These are phyloP conservation scores for Toxicodendron radicans DNA, from an alignment of 345 rosid species.

Conservation along the genomic window DNA sequence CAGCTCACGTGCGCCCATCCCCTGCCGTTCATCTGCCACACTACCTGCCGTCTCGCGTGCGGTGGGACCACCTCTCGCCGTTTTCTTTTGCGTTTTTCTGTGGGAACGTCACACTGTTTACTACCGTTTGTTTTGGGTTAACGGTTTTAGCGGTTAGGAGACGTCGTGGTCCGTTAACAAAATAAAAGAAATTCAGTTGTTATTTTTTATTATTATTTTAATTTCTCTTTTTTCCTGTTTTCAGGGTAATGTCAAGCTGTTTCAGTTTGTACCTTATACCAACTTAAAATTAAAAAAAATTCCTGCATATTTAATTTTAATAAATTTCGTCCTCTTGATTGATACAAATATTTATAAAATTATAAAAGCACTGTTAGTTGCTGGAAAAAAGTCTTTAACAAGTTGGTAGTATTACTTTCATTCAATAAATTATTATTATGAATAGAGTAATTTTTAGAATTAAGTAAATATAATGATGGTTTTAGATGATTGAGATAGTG, in stretches of 20 bases:
- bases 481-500: too few relatives aligned
- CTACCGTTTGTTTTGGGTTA: slow-evolving; percentile 1
- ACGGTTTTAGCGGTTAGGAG: slow-evolving; percentile 15
- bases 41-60: slow-evolving; percentile 41
- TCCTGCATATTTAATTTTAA: too few relatives aligned
- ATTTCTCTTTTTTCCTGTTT: not conserved
- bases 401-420: too few relatives aligned
- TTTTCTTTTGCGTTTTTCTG: not conserved
- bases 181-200: not conserved
- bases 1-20: slow-evolving; percentile 50
- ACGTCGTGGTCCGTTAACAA: not conserved
- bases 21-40: slow-evolving; percentile 44
- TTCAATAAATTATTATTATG: too few relatives aligned
- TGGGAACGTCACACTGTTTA: slow-evolving; percentile 1
- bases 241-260: not conserved
- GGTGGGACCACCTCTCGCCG: slow-evolving; percentile 25
- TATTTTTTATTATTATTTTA: not conserved
- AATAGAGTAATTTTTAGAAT: too few relatives aligned
- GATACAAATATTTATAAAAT: too few relatives aligned
- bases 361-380: too few relatives aligned
- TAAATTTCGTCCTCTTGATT: too few relatives aligned
- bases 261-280: too few relatives aligned
- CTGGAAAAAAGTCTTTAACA: too few relatives aligned
- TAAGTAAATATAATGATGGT: too few relatives aligned
- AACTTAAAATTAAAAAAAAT: too few relatives aligned